These are phyloP conservation scores for Tausonia pullulans DNA, from an alignment of 1,284 basidiomycete species.

Conservation along the genomic window DNA sequence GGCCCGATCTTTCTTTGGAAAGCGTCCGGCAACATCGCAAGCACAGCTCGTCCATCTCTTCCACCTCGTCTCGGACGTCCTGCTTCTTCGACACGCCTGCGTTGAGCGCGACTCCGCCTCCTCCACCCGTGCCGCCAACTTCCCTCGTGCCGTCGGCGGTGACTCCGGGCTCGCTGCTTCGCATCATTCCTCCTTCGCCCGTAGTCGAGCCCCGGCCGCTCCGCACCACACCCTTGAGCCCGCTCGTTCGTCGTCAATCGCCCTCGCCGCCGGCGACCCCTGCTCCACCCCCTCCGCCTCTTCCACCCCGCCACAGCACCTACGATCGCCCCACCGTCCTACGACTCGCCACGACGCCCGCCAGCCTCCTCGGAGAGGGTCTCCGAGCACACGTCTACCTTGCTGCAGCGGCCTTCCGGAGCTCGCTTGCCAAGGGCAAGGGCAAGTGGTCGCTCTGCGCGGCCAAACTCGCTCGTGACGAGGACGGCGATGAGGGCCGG, in stretches of 20 bases:
- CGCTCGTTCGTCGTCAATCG: conserved; percentile 24
- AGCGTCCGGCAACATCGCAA: no score
- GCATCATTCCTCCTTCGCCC: neutral
- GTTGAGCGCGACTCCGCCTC: conserved; percentile 5
- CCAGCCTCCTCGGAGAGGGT: conserved; percentile 36
- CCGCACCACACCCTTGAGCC: neutral
- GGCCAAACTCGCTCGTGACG: conserved; percentile 35
- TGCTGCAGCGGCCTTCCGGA: conserved; percentile 8
- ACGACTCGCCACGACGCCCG: conserved; percentile 26
- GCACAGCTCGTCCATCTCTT: neutral
- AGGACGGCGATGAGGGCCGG: conserved; percentile 23
- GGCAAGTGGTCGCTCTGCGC: conserved; percentile 35
- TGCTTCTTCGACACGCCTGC: conserved; percentile 13
- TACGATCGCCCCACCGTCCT: conserved; percentile 22
- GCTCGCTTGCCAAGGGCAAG: conserved; percentile 25
- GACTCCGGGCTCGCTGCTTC: neutral
- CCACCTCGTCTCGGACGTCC: conserved; percentile 6
- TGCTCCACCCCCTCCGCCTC: conserved; percentile 23
- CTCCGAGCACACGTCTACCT: conserved; percentile 38
- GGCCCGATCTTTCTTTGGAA: no score
- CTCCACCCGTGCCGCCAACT: conserved; percentile 2
- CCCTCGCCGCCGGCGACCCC: conserved; percentile 20
- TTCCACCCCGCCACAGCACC: conserved; percentile 18
- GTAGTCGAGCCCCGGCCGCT: neutral
- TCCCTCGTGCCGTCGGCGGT: neutral